Evolutionary conservation across 139 green algal genomes (phyloP).

Genomic region (Ettlia oleoabundans): DNA sequence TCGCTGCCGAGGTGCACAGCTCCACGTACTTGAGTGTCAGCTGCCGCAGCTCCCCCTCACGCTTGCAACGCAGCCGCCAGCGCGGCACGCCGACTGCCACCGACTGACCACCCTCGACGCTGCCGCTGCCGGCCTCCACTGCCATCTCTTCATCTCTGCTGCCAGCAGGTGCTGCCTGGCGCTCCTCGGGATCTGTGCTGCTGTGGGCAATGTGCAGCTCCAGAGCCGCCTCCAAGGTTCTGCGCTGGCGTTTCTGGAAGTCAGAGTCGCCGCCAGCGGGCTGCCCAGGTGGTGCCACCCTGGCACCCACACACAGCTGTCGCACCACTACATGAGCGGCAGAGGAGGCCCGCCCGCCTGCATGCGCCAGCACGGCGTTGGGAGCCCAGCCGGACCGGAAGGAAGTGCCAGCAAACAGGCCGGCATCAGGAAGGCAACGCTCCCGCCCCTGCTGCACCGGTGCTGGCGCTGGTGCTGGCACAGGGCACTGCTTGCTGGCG

Average conservation of each 20-base stretch:
- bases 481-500: conserved; percentile 7
- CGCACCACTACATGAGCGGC: conserved; percentile 29
- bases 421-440: conserved; percentile 63
- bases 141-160: not conserved
- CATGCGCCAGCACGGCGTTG: conserved; percentile 55
- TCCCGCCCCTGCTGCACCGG: not conserved
- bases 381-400: conserved; percentile 84
- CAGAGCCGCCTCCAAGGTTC: conserved; percentile 37
- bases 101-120: too few relatives aligned
- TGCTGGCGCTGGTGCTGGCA: conserved; percentile 4
- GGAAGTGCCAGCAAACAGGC: conserved; percentile 65
- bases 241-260: conserved; percentile 32
- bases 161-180: not conserved
- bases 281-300: conserved; percentile 11
- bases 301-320: conserved; percentile 15
- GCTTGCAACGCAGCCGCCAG: conserved; percentile 50
- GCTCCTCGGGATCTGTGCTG: conserved; percentile 2
- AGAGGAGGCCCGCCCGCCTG: conserved; percentile 27
- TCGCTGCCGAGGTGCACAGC: conserved; percentile 2
- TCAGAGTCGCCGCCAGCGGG: not conserved
- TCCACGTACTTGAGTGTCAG: conserved; percentile 35
- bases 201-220: conserved; percentile 54
- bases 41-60: conserved; percentile 29
- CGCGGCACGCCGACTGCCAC: conserved; percentile 6
- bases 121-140: not conserved